Base-by-base conservation (phyloP, 73 alveolate genomes). In the Effrenium voratum region DNA sequence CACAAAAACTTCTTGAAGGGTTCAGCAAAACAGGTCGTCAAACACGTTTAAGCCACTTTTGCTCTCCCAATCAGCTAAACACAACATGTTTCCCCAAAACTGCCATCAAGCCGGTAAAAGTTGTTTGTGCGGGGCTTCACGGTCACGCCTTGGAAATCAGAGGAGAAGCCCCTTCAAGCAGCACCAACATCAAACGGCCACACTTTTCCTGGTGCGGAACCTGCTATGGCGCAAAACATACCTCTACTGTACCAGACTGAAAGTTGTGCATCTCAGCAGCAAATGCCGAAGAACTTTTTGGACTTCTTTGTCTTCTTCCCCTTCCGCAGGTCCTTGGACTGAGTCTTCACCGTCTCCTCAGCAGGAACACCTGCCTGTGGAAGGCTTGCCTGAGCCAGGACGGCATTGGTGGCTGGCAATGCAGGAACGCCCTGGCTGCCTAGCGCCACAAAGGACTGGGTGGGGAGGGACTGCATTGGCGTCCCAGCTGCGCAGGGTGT, bases 291-390 rank as follows among this genome's bases (percentile, higher is more conserved):
- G 41, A 66, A 43, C 46, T 57, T 66, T 66, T 57, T 66, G 43
- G 73, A 73, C 75, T 70, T 90, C 36, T 90, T 90, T 19, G 86
- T 52, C 87, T 90, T 90, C 76, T 80, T 90, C 2, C 50, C 30
- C 59, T 66, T 77, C 45, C 50, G 72, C 22, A 81, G 47, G 24
- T 81, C 55, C 88, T 90, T 90, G 40, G 97, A 90, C 47, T 90
- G 97, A 16, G 97, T 90, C 87, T 66, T 79, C 55, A 90, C 97
- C 44, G 82, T 76, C 5, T 76, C 82, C 88, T 90, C 97, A 82
- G 46, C 92, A 66, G 46, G 30, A 26, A 12, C 19, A 8, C 92
- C 75, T 49, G 72, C 44, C 60, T 76, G 34, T 32, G 28, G 30
- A 15, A 40, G 30, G 44, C 44, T 32, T 32, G 47, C 24, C 81